Base-by-base conservation (phyloP, 768 basidiomycete species). In the Lyophyllum shimeji region DNA sequence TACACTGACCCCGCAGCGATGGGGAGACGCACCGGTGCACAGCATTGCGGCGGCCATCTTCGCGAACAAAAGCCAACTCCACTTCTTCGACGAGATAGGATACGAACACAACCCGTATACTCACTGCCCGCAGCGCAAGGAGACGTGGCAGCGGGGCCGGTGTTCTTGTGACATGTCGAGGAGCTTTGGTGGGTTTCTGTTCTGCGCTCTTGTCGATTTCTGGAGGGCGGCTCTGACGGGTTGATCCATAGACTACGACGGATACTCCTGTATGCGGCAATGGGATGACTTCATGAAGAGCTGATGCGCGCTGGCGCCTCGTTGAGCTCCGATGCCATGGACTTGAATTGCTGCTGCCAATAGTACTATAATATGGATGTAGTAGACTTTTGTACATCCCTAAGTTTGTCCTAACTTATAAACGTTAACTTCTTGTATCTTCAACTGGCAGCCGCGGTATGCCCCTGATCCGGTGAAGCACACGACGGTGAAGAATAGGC, bases 11-110 rank as follows among this genome's bases (percentile, higher is more conserved):
- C 21, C 47, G 76, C 58, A 89, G 81, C 81, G 88, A 9, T 90
- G 89, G 89, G 92, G 92, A 11, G 93, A 93, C 65, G 93, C 92
- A 0, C 91, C 90, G 0, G 87, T 95, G 0, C 93, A 95, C 64
- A 87, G 85, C 33, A 89, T 94, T 52, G 92, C 83, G 2, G 91
- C 86, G 1, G 82, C 90, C 0, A 71, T 94, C 23, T 89, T 94
- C 63, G 79, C 84, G 3, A 70, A 74, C 20, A 85, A 83, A 62
- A 80, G 85, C n/a, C 84, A 88, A 63, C 76, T 93, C 23, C 88
- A 93, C 63, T 93, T 88, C 69, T 94, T 94, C 67, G 71, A 76
- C 47, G 88, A 94, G 61, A 92, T 95, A 23, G 93, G 93, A 1
- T 94, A 93, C 70, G 76, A 82, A 53, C 91, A 93, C 59, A 80